Conservation (phyloP, 495 filamentous ascomycete species). For the Xylaria castorea region DNA sequence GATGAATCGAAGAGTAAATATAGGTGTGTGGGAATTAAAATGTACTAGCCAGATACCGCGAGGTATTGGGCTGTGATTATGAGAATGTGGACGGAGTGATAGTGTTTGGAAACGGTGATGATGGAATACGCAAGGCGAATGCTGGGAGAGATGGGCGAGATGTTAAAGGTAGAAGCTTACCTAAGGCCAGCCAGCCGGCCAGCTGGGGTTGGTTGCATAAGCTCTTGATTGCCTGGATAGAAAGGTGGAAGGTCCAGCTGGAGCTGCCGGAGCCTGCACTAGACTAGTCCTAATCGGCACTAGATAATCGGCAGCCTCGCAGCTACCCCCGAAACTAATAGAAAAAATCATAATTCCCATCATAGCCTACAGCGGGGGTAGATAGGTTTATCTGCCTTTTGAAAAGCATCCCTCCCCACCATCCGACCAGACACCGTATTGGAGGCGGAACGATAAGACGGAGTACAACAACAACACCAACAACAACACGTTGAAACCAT, state of each 20-base stretch:
- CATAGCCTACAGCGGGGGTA: constrained; percentile 28
- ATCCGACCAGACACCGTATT: not conserved
- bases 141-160: constrained; percentile 3
- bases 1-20: not conserved
- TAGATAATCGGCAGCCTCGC: constrained; percentile 37
- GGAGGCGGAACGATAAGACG: not conserved
- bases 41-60: not conserved
- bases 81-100: not conserved
- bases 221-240: constrained; percentile 37
- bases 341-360: constrained; percentile 28
- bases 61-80: constrained; percentile 1
- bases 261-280: constrained; percentile 28
- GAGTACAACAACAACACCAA: not conserved
- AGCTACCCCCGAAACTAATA: constrained; percentile 36
- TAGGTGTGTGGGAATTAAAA: not conserved
- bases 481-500: not conserved
- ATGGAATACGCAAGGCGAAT: constrained; percentile 17
- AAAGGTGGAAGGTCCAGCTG: not conserved
- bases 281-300: not conserved
- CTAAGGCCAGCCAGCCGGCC: not conserved
- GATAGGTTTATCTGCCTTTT: constrained; percentile 2
- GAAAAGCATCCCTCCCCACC: constrained; percentile 20
- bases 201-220: constrained; percentile 34
- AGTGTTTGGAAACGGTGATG: constrained; percentile 7
- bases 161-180: not conserved